Evolutionary conservation across 1,139 yeast species (phyloP), one percentile per base, ranked within the genome.

Genomic region (Candida buenavistaensis): DNA sequence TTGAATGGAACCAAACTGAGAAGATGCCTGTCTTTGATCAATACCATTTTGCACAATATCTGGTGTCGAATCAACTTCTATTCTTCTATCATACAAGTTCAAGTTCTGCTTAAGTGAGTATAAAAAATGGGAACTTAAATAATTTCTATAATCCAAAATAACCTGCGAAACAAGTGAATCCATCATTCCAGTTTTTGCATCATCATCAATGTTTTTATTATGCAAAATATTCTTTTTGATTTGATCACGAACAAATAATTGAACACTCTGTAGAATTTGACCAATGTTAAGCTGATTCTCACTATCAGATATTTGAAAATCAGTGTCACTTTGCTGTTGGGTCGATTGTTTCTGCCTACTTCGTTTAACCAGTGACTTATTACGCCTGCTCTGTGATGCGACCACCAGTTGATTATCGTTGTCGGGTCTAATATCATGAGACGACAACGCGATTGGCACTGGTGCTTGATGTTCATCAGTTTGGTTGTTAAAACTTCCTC

Each of bases 101-200:
- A 43, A 21, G 24, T 39, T 39, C 22, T 39, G 37, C 19, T 28
- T 37, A 26, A 43, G 35, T 7, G 36, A 37, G 28, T 30, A 23
- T 33, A 44, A 32, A 31, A 44, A 41, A 26, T 40, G 36, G 2
- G 36, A 33, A 15, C 44, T 39, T 4, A 45, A 30, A 7, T 34
- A 32, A 16, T 35, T 28, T 28, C 52, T 48, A 34, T 55, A 56
- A 36, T 59, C 64, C 11, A 43, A 35, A 11, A 54, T 37, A n/a
- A 59, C 44, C 35, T 54, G 62, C 4, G 54, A 47, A 4, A 57
- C 41, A 24, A 59, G 52, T 9, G 55, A 43, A 36, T 54, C 59
- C 26, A 59, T 28, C 35, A 58, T 37, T 7, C 44, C 37, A 7
- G 46, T 33, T 32, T 56, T 57, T 16, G 36, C 33, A 26, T 39